Base-by-base conservation (phyloP, 164 flowering plant genomes). In the Umbilicus rupestris region DNA sequence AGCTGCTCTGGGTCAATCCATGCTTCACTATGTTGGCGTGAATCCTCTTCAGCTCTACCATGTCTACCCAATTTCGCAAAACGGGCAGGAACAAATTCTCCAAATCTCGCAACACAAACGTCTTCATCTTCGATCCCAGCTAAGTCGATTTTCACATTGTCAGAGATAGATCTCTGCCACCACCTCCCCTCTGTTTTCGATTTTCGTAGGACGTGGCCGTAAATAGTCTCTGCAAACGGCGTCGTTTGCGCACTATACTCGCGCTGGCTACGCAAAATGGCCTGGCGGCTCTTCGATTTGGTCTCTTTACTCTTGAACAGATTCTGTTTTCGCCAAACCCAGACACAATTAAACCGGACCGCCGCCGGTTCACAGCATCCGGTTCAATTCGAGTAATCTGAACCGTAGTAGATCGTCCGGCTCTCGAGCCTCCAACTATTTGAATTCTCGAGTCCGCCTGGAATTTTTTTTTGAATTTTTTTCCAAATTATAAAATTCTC, bases 1-100 rank as follows among this genome's bases (percentile, higher is more conserved):
- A 88, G 67, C 72, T 88, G 85, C 94, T 85, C 68, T 82, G 86
- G 7, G 85, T 74, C 1, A 90, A 66, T 3, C 82, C 79, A 30
- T 71, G 69, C 66, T 79, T 81, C 68, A 85, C 68, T 11, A 86
- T 78, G 67, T 72, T 78, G 69, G 86, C 79, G 66, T 88, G 92
- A 12, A 81, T 76, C 75, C 74, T 81, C 79, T 75, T 88, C 84
- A 86, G 60, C 24, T 77, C 75, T 19, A 5, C 22, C 22, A 76
- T 58, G 39, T 37, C 73, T 2, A 3, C 12, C 71, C 90, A 81
- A 22, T 76, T 80, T 64, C 74, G 81, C 70, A 87, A 74, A 20
- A 77, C 12, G 68, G 84, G 82, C 20, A 76, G 78, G 55, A 88
- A 75, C 26, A 74, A 71, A 52, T 85, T 73, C 76, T 90, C 92